Percentiles rank a stretch among this genome's conserved stretches.
phyloP scores from a whole-genome alignment of 83 land plant species.

The Picea abies region DNA sequence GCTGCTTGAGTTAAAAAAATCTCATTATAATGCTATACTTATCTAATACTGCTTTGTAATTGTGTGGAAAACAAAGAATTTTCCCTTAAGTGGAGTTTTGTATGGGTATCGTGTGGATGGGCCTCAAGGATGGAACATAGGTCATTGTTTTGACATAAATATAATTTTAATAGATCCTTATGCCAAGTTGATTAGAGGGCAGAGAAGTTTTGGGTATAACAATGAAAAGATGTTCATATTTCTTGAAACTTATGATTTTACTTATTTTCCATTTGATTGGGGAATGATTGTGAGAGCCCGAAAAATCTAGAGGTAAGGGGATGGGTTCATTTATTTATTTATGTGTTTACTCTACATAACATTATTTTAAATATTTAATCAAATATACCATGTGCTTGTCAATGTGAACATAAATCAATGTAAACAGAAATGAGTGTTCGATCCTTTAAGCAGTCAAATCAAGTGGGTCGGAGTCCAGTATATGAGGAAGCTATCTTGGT shows the following conservation, averaged over 20 bases:
- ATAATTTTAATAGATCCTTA: constrained; percentile 86
- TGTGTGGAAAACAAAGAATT: constrained; percentile 37
- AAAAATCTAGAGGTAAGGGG: constrained; percentile 77
- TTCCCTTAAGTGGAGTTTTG: constrained; percentile 75
- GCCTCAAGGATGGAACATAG: constrained; percentile 78
- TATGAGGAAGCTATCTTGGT: constrained; percentile 91
- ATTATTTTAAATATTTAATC: neutral
- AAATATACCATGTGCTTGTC: constrained; percentile 1
- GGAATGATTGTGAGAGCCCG: constrained; percentile 66
- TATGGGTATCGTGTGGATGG: constrained; percentile 98
- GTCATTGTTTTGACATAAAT: constrained; percentile 83
- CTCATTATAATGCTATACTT: constrained; percentile 1
- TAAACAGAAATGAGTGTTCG: constrained; percentile 82
- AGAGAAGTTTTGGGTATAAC: constrained; percentile 79
- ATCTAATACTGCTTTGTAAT: neutral
- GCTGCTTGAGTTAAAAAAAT: neutral
- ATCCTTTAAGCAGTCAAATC: constrained; percentile 85
- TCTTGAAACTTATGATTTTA: constrained; percentile 86
- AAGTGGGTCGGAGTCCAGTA: constrained; percentile 58
- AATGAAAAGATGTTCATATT: constrained; percentile 48
- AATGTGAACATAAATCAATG: constrained; percentile 78
- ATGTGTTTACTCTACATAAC: neutral
- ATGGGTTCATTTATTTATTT: neutral
- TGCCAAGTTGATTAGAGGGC: constrained; percentile 90
- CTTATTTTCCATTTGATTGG: constrained; percentile 77